Evolutionary conservation across 1,284 basidiomycete species (phyloP), one percentile per base, ranked within the genome.

Genomic region (Puccinia horiana): DNA sequence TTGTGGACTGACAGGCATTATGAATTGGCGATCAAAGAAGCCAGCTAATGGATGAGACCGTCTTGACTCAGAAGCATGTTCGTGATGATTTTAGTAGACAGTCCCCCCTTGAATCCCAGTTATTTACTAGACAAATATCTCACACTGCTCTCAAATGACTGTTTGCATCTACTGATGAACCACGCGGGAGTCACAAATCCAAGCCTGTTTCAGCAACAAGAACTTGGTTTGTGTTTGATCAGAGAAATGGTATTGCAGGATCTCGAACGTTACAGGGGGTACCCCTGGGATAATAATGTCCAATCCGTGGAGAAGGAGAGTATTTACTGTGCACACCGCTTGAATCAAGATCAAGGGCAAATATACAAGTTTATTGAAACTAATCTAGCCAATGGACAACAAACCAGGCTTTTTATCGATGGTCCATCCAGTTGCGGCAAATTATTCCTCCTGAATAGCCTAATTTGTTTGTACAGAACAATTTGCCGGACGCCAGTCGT

Each of bases 381-480:
- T 8, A 47, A 16, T 47, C 8, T 47, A 8, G 16, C 44, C 9
- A 47, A 26, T 18, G 18, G 16, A n/a, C n/a, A 47, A 47, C 44
- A 8, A 8, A 8, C 8, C 44, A 47, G 16, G 9, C 44, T 47
- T 8, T 47, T 72, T 12, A 16, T 76, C n/a, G 49, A 76, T 61
- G 54, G 74, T 35, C 52, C 35, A 11, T 18, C 37, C 11, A 42
- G 61, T 49, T 61, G 16, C 35, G 76, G 76, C 8, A 78, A 78
- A 29, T 69, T n/a, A 0, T 78, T 49, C 32, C 18, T 37, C 44
- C 32, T 69, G 1, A 70, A 79, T 29, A 37, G 23, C 3, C 37
- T 79, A 0, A 49, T n/a, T n/a, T n/a, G n/a, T n/a, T 79, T 1
- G 8, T 12, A 40, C 32, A 54, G 9, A 42, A n/a, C 49, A 12